Conservation (phyloP, 148 eudicot genomes). For the Chenopodium berlandieri region DNA sequence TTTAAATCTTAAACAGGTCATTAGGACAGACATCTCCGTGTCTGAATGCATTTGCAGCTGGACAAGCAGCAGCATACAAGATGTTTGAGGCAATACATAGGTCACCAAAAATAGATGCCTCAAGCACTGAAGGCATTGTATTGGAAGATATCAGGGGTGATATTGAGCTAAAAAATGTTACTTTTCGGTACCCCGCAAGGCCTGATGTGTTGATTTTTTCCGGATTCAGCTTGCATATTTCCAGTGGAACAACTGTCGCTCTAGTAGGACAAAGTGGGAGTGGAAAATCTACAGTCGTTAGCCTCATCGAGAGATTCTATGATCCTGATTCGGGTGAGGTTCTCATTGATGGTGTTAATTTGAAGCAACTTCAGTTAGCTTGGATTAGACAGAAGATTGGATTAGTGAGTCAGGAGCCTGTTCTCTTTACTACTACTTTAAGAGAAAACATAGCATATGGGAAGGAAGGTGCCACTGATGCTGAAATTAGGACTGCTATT, state of each 20-base stretch:
- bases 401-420: constrained; percentile 84
- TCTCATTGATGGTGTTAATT: constrained; percentile 61
- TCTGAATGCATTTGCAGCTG: constrained; percentile 70
- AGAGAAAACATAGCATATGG: constrained; percentile 71
- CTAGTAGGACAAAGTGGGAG: constrained; percentile 94
- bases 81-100: constrained; percentile 80
- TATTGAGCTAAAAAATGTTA: constrained; percentile 62
- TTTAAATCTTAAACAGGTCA: constrained; percentile 43
- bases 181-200: constrained; percentile 77
- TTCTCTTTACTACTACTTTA: constrained; percentile 54
- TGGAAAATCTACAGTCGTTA: constrained; percentile 80
- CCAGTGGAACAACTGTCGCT: constrained; percentile 62
- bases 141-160: constrained; percentile 62
- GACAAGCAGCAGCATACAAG: constrained; percentile 81
- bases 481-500: constrained; percentile 63
- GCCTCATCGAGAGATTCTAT: constrained; percentile 78
- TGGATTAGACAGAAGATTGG: constrained; percentile 81
- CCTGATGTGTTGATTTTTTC: constrained; percentile 71
- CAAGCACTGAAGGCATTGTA: constrained; percentile 47
- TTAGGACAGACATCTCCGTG: constrained; percentile 70
- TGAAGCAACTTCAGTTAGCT: constrained; percentile 51
- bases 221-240: constrained; percentile 57
- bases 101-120: constrained; percentile 59
- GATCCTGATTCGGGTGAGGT: constrained; percentile 76
- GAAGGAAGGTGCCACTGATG: constrained; percentile 54